These are phyloP conservation scores for Ascosphaera aggregata DNA, from an alignment of 2,329 filamentous ascomycete species.

Conservation along the genomic window DNA sequence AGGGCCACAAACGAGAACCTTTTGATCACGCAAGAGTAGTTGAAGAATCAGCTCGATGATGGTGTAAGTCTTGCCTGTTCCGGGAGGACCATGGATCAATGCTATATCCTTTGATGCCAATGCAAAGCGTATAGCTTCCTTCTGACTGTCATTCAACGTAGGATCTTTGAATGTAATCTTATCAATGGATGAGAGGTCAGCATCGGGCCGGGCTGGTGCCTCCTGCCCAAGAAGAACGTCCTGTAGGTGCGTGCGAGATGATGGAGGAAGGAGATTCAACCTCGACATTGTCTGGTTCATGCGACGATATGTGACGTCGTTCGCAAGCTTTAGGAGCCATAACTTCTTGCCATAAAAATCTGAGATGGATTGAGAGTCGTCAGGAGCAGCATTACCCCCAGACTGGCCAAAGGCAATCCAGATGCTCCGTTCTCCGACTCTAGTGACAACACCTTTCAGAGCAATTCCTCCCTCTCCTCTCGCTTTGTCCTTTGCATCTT, in stretches of 20 bases:
- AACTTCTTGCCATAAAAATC: slow-evolving; percentile 32
- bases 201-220: slow-evolving; percentile 22
- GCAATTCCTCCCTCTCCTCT: slow-evolving; percentile 11
- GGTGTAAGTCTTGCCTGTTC: slow-evolving; percentile 93
- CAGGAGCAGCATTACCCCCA: slow-evolving; percentile 8
- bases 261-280: slow-evolving; percentile 30
- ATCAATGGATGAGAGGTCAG: slow-evolving; percentile 22
- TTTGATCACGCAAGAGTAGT: slow-evolving; percentile 45
- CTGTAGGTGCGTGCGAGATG: slow-evolving; percentile 33
- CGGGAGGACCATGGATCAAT: slow-evolving; percentile 83
- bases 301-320: slow-evolving; percentile 41
- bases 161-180: slow-evolving; percentile 31
- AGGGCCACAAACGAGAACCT: slow-evolving; percentile 81
- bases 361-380: slow-evolving; percentile 9
- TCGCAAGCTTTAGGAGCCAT: slow-evolving; percentile 44
- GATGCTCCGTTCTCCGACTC: slow-evolving; percentile 18
- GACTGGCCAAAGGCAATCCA: slow-evolving; percentile 22
- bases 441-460: slow-evolving; percentile 24
- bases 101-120: slow-evolving; percentile 61
- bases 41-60: slow-evolving; percentile 92
- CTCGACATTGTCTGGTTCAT: slow-evolving; percentile 41
- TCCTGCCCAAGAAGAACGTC: slow-evolving; percentile 36
- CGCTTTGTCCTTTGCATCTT: slow-evolving; percentile 11
- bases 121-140: slow-evolving; percentile 52
- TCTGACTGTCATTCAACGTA: slow-evolving; percentile 36